A percentile compares a stretch with the other conserved stretches of the same genome.
These are phyloP conservation scores for Cystofilobasidium ferigula DNA, from an alignment of 768 basidiomycete genomes.

Conservation along the genomic window DNA sequence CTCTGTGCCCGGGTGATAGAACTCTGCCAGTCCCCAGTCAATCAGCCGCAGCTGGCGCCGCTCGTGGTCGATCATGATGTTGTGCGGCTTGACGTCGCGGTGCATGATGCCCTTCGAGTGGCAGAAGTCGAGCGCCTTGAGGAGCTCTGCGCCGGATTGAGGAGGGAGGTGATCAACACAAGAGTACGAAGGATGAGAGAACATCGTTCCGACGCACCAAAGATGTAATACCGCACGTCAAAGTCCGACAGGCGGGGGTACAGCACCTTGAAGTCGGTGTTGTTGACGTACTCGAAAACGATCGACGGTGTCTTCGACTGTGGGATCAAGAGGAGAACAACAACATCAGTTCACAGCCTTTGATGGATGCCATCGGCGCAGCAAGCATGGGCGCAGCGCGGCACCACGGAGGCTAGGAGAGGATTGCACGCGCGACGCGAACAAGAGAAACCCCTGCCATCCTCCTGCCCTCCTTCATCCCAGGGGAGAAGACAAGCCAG, in stretches of 20 bases:
- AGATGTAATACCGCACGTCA: constrained; percentile 93
- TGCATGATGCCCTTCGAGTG: constrained; percentile 99
- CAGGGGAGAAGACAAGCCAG: no score
- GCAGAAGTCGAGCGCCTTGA: constrained; percentile 75
- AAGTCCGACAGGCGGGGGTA: constrained; percentile 92
- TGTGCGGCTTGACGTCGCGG: constrained; percentile 95
- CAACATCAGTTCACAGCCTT: neutral
- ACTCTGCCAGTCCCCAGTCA: constrained; percentile 98
- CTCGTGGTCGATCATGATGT: constrained; percentile 99
- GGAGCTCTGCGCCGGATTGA: neutral
- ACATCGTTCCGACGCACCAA: constrained; percentile 39
- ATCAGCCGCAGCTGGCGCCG: constrained; percentile 91
- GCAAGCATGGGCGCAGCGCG: no score
- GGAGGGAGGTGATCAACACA: neutral
- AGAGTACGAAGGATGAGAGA: neutral
- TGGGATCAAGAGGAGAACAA: neutral
- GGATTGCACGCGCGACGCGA: no score
- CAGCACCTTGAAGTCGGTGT: constrained; percentile 91
- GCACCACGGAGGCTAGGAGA: no score
- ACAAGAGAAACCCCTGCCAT: no score
- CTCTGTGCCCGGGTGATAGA: constrained; percentile 82
- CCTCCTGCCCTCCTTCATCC: no score
- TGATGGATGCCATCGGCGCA: no score
- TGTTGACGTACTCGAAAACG: constrained; percentile 95
- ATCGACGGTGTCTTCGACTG: constrained; percentile 93